Conservation (phyloP, 192 early-diverging fungal species). For the Obelidium mucronatum region DNA sequence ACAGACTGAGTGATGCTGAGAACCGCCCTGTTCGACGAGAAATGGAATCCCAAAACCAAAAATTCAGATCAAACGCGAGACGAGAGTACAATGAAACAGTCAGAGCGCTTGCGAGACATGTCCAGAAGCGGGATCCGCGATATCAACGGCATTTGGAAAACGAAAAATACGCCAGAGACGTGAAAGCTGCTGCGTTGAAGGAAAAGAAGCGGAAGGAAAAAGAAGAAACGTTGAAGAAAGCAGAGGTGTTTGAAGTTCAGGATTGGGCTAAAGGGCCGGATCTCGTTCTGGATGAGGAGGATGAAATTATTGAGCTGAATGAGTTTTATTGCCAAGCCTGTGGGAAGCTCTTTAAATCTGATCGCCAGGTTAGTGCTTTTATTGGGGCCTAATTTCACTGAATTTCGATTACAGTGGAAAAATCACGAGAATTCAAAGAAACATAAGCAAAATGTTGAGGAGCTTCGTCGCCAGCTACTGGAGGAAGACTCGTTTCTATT, state of each 20-base stretch:
- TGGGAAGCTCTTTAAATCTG: conserved; percentile 85
- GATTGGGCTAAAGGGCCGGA: conserved; percentile 49
- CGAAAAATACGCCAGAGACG: conserved; percentile 61
- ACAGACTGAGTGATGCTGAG: conserved; percentile 79
- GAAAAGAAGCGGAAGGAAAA: conserved; percentile 63
- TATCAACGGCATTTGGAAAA: conserved; percentile 72
- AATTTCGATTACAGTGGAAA: too few relatives aligned
- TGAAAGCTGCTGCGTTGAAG: conserved; percentile 66
- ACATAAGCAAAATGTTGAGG: conserved; percentile 80
- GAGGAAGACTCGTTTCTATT: not conserved
- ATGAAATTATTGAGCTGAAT: conserved; percentile 40
- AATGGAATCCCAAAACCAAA: conserved; percentile 95
- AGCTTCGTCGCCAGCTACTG: conserved; percentile 76
- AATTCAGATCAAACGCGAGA: conserved; percentile 74
- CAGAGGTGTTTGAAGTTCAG: conserved; percentile 36
- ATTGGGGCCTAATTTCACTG: too few relatives aligned
- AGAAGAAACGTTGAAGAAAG: conserved; percentile 45
- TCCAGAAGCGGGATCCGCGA: conserved; percentile 92
- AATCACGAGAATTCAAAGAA: conserved; percentile 91
- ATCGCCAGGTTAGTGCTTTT: too few relatives aligned
- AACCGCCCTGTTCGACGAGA: conserved; percentile 79
- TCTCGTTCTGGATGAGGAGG: conserved; percentile 45
- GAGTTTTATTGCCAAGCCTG: conserved; percentile 87
- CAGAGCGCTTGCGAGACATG: conserved; percentile 71
- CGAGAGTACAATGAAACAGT: conserved; percentile 56